A percentile compares a stretch with the other conserved stretches of the same genome.
These are phyloP conservation scores for Heterobasidion parviporum DNA, from an alignment of 1,284 basidiomycete species.

Conservation along the genomic window DNA sequence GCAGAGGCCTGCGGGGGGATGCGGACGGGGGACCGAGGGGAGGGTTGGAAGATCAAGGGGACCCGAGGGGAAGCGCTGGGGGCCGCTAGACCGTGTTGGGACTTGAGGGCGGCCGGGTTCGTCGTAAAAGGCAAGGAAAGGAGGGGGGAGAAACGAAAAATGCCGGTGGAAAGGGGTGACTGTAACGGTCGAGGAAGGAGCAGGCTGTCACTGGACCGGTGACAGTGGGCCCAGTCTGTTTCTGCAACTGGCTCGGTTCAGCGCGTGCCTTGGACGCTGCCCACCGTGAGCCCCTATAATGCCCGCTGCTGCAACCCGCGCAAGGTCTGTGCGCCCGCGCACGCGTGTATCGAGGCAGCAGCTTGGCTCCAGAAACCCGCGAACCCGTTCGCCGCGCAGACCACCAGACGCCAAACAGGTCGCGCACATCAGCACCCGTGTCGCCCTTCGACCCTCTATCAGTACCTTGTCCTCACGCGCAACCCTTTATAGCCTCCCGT, in stretches of 20 bases:
- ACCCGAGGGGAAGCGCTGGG: neutral
- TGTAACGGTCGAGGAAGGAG: neutral
- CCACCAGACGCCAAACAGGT: no score
- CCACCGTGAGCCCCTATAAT: neutral
- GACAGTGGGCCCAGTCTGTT: no score
- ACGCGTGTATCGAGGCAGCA: no score
- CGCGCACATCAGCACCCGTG: neutral
- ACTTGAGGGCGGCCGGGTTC: no score
- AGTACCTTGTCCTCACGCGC: neutral
- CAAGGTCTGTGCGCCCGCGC: no score
- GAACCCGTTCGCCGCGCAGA: no score
- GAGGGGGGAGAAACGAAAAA: no score
- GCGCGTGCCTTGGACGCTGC: slow-evolving; percentile 8
- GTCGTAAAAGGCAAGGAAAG: no score
- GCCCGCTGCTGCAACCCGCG: no score
- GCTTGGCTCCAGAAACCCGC: no score
- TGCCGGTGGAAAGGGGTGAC: no score
- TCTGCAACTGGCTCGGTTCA: slow-evolving; percentile 4
- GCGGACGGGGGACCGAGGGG: neutral
- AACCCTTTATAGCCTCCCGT: slow-evolving; percentile 1
- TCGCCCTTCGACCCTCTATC: neutral
- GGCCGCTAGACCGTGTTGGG: no score
- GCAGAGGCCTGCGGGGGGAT: neutral
- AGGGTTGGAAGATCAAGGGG: neutral
- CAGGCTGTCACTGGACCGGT: neutral